Percentiles rank a stretch among this genome's conserved stretches.
phyloP scores from a whole-genome alignment of 2,329 filamentous ascomycete species.

The Colletotrichum tropicale region DNA sequence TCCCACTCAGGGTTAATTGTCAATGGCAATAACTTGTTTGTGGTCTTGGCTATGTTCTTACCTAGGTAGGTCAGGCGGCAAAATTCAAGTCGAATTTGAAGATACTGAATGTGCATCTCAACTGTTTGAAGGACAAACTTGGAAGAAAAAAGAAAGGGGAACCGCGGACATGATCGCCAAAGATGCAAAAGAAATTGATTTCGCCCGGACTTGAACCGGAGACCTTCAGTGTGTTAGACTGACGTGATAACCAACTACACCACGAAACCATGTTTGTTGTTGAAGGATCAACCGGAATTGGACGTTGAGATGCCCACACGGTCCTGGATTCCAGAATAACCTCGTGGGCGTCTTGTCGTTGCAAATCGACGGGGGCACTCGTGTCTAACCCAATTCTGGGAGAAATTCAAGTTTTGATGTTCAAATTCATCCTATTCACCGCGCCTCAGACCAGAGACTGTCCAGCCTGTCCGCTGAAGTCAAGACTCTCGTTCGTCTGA shows the following conservation, averaged over 20 bases:
- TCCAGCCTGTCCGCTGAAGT: background rate
- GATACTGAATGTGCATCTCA: background rate
- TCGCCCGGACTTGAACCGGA: constrained; percentile 20
- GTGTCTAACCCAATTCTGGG: rapidly evolving
- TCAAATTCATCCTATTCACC: background rate
- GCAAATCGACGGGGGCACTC: background rate
- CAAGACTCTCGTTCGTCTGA: background rate
- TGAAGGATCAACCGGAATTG: rapidly evolving
- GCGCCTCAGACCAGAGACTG: background rate
- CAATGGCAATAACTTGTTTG: background rate
- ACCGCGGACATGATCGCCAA: background rate
- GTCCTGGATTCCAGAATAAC: too few species aligned
- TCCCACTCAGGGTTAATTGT: background rate
- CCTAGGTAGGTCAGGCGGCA: background rate
- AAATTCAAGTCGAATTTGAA: background rate
- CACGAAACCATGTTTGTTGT: constrained; percentile 16
- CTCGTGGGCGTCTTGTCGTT: background rate
- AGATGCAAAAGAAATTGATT: background rate
- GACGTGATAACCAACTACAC: constrained; percentile 53
- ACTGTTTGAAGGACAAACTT: too few species aligned
- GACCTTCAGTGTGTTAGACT: constrained; percentile 43
- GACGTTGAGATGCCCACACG: background rate
- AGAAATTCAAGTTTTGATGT: background rate
- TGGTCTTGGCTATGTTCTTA: background rate
- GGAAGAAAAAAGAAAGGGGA: too few species aligned